Evolutionary conservation across 2,329 filamentous ascomycete genomes (phyloP).

Genomic region (Berkeleyomyces basicola): DNA sequence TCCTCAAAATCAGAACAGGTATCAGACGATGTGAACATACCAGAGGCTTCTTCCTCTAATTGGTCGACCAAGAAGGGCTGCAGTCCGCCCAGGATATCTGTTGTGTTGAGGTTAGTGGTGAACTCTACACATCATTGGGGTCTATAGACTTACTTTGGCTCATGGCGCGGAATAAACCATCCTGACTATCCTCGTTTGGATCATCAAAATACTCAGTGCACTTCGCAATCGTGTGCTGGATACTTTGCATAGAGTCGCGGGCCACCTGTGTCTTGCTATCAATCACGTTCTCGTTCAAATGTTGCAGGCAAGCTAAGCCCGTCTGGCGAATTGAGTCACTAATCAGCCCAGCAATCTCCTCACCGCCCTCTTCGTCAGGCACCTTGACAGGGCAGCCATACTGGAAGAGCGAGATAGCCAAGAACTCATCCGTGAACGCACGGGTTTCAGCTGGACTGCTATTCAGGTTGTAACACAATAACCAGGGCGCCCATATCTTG

Average conservation of each 20-base stretch:
- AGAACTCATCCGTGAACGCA: conserved; percentile 26
- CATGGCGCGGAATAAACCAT: conserved; percentile 21
- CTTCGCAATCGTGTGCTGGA: conserved; percentile 27
- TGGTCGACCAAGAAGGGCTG: conserved; percentile 38
- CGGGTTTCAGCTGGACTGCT: conserved; percentile 21
- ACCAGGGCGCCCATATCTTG: conserved; percentile 33
- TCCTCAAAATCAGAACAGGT: conserved; percentile 1
- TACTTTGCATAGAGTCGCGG: conserved; percentile 25
- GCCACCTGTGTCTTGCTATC: conserved; percentile 25
- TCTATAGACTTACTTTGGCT: conserved; percentile 24
- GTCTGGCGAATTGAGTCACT: conserved; percentile 24
- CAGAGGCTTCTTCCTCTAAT: conserved; percentile 41
- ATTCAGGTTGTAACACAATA: conserved; percentile 27
- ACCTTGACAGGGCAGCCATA: conserved; percentile 19
- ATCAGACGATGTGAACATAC: conserved; percentile 26
- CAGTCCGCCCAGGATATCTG: conserved; percentile 32
- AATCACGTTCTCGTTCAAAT: conserved; percentile 32
- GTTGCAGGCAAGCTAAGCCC: conserved; percentile 29
- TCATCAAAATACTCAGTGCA: conserved; percentile 27
- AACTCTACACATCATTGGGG: background rate
- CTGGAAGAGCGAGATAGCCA: conserved; percentile 28
- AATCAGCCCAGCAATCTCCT: conserved; percentile 20
- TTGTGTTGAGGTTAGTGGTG: background rate
- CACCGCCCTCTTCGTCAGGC: conserved; percentile 20
- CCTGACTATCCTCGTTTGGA: conserved; percentile 21